Conservation (phyloP, 208 protist species). For the Zelonia costaricensis region DNA sequence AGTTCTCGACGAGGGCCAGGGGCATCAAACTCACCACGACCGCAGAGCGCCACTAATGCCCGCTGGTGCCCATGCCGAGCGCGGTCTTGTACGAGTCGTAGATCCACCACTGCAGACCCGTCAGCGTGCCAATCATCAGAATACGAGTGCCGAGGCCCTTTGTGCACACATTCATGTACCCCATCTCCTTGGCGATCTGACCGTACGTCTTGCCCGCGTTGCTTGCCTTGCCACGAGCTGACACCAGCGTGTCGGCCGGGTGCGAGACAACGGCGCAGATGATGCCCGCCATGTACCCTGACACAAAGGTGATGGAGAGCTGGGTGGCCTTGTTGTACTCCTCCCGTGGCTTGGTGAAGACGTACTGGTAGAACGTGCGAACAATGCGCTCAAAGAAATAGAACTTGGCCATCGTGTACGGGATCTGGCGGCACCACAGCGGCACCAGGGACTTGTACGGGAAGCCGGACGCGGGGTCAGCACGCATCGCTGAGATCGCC, state of each 20-base stretch:
- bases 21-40: slow-evolving; percentile 46
- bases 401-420: slow-evolving; percentile 97
- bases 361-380: slow-evolving; percentile 85
- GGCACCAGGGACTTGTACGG: slow-evolving; percentile 90
- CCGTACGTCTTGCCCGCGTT: slow-evolving; percentile 78
- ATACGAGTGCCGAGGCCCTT: slow-evolving; percentile 94
- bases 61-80: slow-evolving; percentile 56
- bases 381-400: slow-evolving; percentile 91
- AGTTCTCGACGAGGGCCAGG: neutral
- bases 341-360: slow-evolving; percentile 85
- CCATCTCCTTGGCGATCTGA: slow-evolving; percentile 87
- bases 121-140: slow-evolving; percentile 97
- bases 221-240: slow-evolving; percentile 87
- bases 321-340: slow-evolving; percentile 89
- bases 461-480: slow-evolving; percentile 77
- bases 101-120: slow-evolving; percentile 96
- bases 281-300: slow-evolving; percentile 95
- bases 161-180: slow-evolving; percentile 82
- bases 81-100: slow-evolving; percentile 78
- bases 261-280: slow-evolving; percentile 96
- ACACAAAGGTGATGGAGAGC: slow-evolving; percentile 91
- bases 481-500: slow-evolving; percentile 70
- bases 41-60: slow-evolving; percentile 9
- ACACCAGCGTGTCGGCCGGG: slow-evolving; percentile 95
- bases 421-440: slow-evolving; percentile 94